Evolutionary conservation across 176 grass and related monocot species (phyloP), one percentile per base, ranked within the genome.

Genomic region (Luzula sylvatica): DNA sequence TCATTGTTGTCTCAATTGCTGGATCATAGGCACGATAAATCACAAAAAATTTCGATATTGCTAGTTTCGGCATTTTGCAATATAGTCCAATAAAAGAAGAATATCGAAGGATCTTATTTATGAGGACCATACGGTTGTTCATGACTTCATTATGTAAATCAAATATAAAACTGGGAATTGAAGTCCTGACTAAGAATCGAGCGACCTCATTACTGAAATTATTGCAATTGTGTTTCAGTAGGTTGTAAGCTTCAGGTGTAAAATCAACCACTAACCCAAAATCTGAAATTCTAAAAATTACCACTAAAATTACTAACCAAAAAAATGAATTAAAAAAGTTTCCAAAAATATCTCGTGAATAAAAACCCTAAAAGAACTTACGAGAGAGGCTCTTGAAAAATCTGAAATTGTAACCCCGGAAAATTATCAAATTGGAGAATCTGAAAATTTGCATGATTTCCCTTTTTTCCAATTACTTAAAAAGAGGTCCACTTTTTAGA

Each of bases 221-320:
- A 74, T 95, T 95, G 69, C 90, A 95, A 71, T 89, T 95, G 83
- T 95, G 77, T 29, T 38, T 71, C 32, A 95, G 74, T 15, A 89
- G 76, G 24, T 59, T 70, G 67, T 95, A 95, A 0, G 90, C 88
- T 60, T 78, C 84, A 8, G 77, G n/a, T n/a, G n/a, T n/a, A n/a
- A n/a, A n/a, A n/a, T n/a, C n/a, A n/a, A n/a, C n/a, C n/a, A n/a
- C n/a, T n/a, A n/a, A n/a, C n/a, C n/a, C n/a, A n/a, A n/a, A n/a
- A n/a, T n/a, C n/a, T n/a, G n/a, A n/a, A n/a, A n/a, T n/a, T n/a
- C n/a, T n/a, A n/a, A n/a, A n/a, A n/a, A n/a, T n/a, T n/a, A n/a
- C n/a, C n/a, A n/a, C n/a, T n/a, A n/a, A n/a, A n/a, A n/a, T n/a
- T n/a, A n/a, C n/a, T n/a, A n/a, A n/a, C n/a, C n/a, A n/a, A n/a